These are phyloP conservation scores for Madurella fahalii DNA, from an alignment of 2,329 filamentous ascomycete species.

Conservation along the genomic window DNA sequence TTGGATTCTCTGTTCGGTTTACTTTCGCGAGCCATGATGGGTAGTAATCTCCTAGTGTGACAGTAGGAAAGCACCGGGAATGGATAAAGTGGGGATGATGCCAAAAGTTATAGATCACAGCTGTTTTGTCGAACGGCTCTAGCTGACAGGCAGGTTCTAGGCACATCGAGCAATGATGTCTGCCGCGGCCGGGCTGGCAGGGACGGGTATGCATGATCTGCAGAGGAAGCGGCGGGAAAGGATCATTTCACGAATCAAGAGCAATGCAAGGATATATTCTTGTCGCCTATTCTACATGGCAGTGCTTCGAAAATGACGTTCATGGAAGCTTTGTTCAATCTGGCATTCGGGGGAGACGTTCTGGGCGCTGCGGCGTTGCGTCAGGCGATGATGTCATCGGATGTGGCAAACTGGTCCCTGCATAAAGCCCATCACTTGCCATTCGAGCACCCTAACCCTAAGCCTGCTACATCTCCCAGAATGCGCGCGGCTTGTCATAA, in stretches of 20 bases:
- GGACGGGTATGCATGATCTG: background rate
- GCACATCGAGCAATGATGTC: conserved; percentile 4
- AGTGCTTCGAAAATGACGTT: background rate
- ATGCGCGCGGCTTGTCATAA: too few relatives aligned
- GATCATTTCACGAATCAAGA: background rate
- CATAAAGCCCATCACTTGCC: background rate
- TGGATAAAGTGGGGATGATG: too few relatives aligned
- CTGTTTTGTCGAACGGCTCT: too few relatives aligned
- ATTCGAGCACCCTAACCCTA: background rate
- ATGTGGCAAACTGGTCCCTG: background rate
- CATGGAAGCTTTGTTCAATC: background rate
- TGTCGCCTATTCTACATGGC: too few relatives aligned
- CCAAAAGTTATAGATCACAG: too few relatives aligned
- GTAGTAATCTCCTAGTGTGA: too few relatives aligned
- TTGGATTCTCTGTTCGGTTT: too few relatives aligned
- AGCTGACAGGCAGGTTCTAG: too few relatives aligned
- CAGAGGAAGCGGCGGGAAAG: background rate
- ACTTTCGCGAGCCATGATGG: too few relatives aligned
- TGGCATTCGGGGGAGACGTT: background rate
- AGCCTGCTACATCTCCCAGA: too few relatives aligned
- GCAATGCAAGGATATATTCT: background rate
- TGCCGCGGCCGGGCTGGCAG: background rate
- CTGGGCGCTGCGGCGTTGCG: background rate
- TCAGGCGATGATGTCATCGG: background rate
- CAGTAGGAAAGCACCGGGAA: too few relatives aligned